Evolutionary conservation across 768 basidiomycete genomes (phyloP).

Genomic region (Tylopilus subfusipes): DNA sequence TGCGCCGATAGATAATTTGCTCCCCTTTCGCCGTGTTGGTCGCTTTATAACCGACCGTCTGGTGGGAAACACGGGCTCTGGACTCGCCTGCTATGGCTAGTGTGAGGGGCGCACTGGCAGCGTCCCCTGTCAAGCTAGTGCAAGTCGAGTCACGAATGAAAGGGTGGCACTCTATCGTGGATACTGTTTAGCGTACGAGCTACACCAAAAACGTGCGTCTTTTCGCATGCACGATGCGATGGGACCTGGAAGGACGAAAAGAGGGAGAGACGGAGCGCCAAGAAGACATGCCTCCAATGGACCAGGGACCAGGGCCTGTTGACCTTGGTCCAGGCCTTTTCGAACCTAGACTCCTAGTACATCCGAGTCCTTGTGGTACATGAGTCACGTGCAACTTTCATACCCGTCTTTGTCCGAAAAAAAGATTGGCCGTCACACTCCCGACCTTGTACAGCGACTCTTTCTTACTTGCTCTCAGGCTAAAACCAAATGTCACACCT

Average conservation of each 20-base stretch:
- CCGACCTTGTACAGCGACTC: not conserved
- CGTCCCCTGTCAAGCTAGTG: not conserved
- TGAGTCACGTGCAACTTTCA: conserved; percentile 19
- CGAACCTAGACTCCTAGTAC: not conserved
- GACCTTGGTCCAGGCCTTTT: not conserved
- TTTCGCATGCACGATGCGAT: not conserved
- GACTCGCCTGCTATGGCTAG: not conserved
- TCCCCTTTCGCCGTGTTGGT: not conserved
- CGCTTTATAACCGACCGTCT: conserved; percentile 2
- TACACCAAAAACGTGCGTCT: not conserved
- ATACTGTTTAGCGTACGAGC: not conserved
- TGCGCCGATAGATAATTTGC: not conserved
- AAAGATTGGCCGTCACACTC: too few relatives aligned
- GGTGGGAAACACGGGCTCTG: not conserved
- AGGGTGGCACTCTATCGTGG: not conserved
- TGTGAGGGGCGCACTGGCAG: not conserved
- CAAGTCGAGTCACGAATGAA: not conserved
- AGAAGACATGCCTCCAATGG: not conserved
- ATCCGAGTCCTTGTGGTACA: too few relatives aligned
- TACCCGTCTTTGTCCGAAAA: conserved; percentile 14
- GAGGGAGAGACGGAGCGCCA: not conserved
- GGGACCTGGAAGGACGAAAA: not conserved
- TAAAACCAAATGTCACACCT: conserved; percentile 40
- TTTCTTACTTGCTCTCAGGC: not conserved
- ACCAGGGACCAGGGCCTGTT: not conserved